Conservation (phyloP, 2,329 filamentous ascomycete genomes). For the Arthrobotrys sphaeroides region DNA sequence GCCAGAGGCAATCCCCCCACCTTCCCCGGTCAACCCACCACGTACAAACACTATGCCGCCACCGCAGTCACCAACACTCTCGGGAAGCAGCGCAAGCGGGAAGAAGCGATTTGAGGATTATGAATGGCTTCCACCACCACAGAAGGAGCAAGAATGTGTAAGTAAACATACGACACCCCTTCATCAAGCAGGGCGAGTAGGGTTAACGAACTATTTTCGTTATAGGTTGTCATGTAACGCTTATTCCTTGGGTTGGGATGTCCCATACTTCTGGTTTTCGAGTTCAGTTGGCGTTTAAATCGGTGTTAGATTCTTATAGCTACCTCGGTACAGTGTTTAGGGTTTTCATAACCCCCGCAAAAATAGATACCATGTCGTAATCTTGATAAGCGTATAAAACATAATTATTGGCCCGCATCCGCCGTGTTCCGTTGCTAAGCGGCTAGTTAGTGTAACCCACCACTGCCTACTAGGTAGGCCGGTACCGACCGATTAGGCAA, state of each 20-base stretch:
- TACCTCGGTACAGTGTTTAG: not conserved
- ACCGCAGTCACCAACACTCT: conserved; percentile 29
- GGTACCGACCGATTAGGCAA: too few species aligned
- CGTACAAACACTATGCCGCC: conserved; percentile 26
- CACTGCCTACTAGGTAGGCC: too few species aligned
- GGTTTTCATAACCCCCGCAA: not conserved
- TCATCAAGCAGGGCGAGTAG: not conserved
- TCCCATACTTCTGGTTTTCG: not conserved
- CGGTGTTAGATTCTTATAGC: not conserved
- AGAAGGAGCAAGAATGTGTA: conserved; percentile 54
- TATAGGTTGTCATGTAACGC: conserved; percentile 40
- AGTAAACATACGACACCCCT: not conserved
- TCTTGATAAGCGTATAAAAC: not conserved
- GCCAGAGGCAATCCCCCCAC: not conserved
- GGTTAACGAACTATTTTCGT: not conserved
- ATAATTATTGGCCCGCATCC: not conserved
- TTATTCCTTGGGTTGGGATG: not conserved
- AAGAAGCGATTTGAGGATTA: conserved; percentile 52
- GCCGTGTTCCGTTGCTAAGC: not conserved
- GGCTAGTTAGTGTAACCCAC: not conserved
- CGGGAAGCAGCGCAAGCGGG: not conserved
- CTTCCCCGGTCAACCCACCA: not conserved
- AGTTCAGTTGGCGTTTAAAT: not conserved
- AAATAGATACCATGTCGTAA: conserved; percentile 7
- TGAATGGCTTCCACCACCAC: conserved; percentile 46